Base-by-base conservation (phyloP, 768 basidiomycete species). In the Trametes maxima region DNA sequence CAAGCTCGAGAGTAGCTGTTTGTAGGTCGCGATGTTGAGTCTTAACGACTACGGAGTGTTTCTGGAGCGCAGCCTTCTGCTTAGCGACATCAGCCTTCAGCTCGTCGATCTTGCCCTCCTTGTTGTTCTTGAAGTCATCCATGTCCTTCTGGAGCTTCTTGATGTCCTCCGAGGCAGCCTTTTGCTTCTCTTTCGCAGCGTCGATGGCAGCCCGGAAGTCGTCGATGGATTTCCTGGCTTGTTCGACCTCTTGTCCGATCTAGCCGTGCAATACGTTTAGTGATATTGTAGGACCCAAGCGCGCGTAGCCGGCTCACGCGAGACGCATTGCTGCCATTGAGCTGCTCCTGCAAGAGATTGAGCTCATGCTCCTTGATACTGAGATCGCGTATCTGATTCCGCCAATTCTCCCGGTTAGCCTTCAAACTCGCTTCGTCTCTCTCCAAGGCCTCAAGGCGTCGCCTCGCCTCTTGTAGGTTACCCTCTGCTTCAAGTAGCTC, bases 41-140 rank as follows among this genome's bases (percentile, higher is more conserved):
- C 77, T 98, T 98, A 62, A 98, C 85, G 7, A 80, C 76, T 2
- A 89, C 87, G 1, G 88, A 80, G 71, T 95, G 88, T 75, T 92
- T 94, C 69, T 92, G 89, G 14, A 95, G 76, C 0, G 83, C 84
- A 6, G 84, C 79, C 76, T 95, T 97, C 74, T 93, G 89, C 70
- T 85, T 89, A 19, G 81, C 79, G 64, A 98, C 93, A 65, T 86
- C 83, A 10, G 81, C 83, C 80, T 95, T 97, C 65, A 98, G 84
- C 72, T 98, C 91, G 17, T 89, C 90, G 56, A 93, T 90, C 76
- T 98, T 98, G 48, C 94, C 94, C 52, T 98, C 97, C 73, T 97
- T 97, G 78, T 99, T 95, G 75, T 95, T 90, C 79, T 97, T 95
- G 80, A 99, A 98, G 78, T 98, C 97, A 56, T 85, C 85, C 94